Evolutionary conservation across 192 early-diverging fungal genomes (phyloP).

Genomic region (Mortierella claussenii): DNA sequence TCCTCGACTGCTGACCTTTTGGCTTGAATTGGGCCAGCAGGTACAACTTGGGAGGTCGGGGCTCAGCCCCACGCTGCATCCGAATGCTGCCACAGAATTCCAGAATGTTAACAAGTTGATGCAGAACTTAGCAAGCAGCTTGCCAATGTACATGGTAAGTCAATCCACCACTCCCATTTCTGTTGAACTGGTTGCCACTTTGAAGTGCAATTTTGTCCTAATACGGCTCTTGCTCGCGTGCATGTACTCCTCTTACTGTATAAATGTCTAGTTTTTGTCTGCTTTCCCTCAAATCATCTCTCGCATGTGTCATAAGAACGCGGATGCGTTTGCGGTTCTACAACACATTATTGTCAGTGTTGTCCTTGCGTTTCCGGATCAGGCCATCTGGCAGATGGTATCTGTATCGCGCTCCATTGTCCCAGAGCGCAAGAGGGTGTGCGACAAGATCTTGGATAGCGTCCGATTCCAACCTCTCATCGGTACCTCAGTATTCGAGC

Average conservation of each 20-base stretch:
- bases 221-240: no score
- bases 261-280: constrained; percentile 81
- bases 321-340: constrained; percentile 70
- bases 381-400: constrained; percentile 89
- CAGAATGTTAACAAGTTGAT: constrained; percentile 27
- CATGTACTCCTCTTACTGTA: no score
- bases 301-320: constrained; percentile 80
- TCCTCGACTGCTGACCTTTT: constrained; percentile 86
- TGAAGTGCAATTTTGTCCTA: no score
- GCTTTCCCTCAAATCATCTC: constrained; percentile 91
- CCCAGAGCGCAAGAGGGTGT: constrained; percentile 67
- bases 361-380: constrained; percentile 80
- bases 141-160: constrained; percentile 53
- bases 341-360: constrained; percentile 77
- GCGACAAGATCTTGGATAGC: constrained; percentile 74
- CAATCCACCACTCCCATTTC: background rate
- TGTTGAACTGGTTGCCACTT: no score
- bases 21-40: constrained; percentile 77
- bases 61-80: background rate
- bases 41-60: background rate
- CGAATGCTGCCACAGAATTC: constrained; percentile 2
- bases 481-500: constrained; percentile 57
- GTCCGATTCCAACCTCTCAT: constrained; percentile 48
- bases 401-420: constrained; percentile 77
- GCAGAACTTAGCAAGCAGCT: constrained; percentile 25